A percentile compares a stretch with the other conserved stretches of the same genome.
phyloP scores from a whole-genome alignment of 768 basidiomycete species.

The Scleroderma citrinum region DNA sequence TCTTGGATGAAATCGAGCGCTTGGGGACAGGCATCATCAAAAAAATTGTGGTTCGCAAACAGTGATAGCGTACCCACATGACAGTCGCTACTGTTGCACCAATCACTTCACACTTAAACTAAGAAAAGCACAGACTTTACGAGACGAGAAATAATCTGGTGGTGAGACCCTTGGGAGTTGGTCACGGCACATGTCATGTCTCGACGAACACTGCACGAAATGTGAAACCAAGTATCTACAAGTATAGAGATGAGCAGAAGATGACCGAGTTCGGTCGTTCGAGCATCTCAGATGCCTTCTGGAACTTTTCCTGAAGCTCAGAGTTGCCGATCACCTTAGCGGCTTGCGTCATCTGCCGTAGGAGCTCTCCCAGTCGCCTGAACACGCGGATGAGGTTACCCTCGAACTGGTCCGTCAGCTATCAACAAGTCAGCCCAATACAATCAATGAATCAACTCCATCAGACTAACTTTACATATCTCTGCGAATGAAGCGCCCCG shows the following conservation, averaged over 20 bases:
- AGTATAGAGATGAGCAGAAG: constrained; percentile 81
- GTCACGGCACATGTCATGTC: too few relatives aligned
- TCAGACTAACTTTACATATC: constrained; percentile 77
- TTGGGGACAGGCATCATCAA: constrained; percentile 66
- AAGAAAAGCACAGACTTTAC: too few relatives aligned
- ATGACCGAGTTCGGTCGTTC: constrained; percentile 93
- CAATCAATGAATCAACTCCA: background rate
- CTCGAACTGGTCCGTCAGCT: constrained; percentile 96
- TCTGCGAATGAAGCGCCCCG: constrained; percentile 95
- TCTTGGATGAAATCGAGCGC: constrained; percentile 72
- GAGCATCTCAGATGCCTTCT: constrained; percentile 86
- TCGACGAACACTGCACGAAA: too few relatives aligned
- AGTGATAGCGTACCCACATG: background rate
- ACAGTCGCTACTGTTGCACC: too few relatives aligned
- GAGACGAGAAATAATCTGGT: too few relatives aligned
- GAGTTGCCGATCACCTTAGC: constrained; percentile 95
- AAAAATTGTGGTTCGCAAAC: constrained; percentile 29
- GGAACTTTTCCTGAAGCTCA: constrained; percentile 92
- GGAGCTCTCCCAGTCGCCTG: constrained; percentile 85
- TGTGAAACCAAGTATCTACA: constrained; percentile 32
- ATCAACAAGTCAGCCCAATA: constrained; percentile 5
- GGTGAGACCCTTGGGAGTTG: too few relatives aligned
- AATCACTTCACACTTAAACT: too few relatives aligned
- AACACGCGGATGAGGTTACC: constrained; percentile 96
- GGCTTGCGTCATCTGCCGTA: constrained; percentile 93